Percentiles rank a stretch among this genome's conserved stretches.
phyloP scores from a whole-genome alignment of 176 grass and related monocot genomes.

The Tillandsia fasciculata region DNA sequence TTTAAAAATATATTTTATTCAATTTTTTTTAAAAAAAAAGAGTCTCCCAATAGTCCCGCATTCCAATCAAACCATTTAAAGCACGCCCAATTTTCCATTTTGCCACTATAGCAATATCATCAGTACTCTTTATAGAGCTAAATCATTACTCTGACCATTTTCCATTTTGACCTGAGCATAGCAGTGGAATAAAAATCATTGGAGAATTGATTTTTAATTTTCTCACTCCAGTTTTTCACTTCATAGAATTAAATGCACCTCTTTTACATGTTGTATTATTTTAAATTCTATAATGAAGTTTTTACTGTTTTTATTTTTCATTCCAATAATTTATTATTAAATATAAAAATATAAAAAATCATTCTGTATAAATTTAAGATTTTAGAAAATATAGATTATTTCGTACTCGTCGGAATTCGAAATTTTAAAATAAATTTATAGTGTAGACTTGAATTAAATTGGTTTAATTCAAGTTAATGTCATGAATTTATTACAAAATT shows the following conservation, averaged over 20 bases:
- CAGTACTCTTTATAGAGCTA: neutral
- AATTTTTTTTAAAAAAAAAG: neutral
- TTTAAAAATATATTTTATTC: neutral
- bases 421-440: no score
- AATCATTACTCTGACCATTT: neutral
- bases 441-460: no score
- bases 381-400: no score
- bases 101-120: neutral
- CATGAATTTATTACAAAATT: no score
- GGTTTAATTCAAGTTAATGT: no score
- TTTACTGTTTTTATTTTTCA: no score
- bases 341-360: no score
- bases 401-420: no score
- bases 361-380: no score
- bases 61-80: neutral
- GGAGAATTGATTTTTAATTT: constrained; percentile 4
- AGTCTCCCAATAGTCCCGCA: neutral
- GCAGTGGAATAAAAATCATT: neutral
- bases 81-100: neutral
- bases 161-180: neutral
- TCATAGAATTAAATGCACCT: neutral
- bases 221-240: neutral
- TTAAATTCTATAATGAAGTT: no score
- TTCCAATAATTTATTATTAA: no score
- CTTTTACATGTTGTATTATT: neutral